Percentiles rank a stretch among this genome's conserved stretches.
phyloP scores from a whole-genome alignment of 352 stramenopile species.

The Globisporangium paddicum region DNA sequence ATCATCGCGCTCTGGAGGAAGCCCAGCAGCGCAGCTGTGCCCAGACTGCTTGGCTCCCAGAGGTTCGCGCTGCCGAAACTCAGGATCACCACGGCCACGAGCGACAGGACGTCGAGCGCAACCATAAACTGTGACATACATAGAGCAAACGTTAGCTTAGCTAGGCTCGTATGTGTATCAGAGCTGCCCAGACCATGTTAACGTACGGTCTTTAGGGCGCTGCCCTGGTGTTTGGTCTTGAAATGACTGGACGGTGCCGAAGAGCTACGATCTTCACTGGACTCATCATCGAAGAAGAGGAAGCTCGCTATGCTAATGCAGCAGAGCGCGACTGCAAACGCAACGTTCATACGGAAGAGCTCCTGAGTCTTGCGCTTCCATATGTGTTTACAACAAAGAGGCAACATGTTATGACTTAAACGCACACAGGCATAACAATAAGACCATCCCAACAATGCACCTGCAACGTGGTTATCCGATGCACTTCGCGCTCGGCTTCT shows the following conservation, averaged over 20 bases:
- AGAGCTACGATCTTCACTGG: not conserved
- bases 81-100: conserved; percentile 41
- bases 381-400: not conserved
- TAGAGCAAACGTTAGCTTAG: not conserved
- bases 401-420: not conserved
- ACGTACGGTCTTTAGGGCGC: conserved; percentile 8
- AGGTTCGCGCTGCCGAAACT: conserved; percentile 23
- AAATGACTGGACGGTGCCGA: not conserved
- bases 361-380: conserved; percentile 32
- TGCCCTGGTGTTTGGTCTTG: conserved; percentile 6
- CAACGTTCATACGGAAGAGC: conserved; percentile 30
- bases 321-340: conserved; percentile 27
- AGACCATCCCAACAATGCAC: conserved; percentile 10
- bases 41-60: conserved; percentile 26
- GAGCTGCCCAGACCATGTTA: not conserved
- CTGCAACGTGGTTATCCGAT: conserved; percentile 28
- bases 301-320: conserved; percentile 32
- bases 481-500: conserved; percentile 34
- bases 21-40: conserved; percentile 30
- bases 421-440: not conserved
- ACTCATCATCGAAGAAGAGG: not conserved
- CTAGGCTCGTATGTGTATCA: not conserved
- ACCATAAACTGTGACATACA: conserved; percentile 36
- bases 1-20: conserved; percentile 36
- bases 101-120: conserved; percentile 33